Evolutionary conservation across 2,329 filamentous ascomycete species (phyloP).

Genomic region (Fusarium succisae): DNA sequence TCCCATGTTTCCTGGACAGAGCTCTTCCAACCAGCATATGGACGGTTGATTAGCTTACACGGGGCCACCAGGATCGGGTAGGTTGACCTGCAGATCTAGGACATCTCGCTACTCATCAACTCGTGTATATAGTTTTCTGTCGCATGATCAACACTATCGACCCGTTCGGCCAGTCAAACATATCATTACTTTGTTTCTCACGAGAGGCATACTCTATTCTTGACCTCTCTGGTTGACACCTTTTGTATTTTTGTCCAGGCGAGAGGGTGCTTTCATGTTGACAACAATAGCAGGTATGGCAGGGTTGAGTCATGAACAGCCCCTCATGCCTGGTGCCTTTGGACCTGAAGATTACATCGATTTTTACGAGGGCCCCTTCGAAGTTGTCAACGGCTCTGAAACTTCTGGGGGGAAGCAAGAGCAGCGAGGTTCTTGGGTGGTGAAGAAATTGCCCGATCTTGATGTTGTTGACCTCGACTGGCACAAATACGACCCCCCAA

Average conservation of each 20-base stretch:
- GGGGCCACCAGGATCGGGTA: slow-evolving; percentile 1
- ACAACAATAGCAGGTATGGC: slow-evolving; percentile 5
- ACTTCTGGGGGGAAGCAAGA: slow-evolving; percentile 37
- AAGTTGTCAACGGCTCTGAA: slow-evolving; percentile 37
- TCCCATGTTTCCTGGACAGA: neutral
- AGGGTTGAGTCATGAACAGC: slow-evolving; percentile 21
- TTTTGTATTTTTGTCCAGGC: neutral
- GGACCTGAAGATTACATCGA: slow-evolving; percentile 45
- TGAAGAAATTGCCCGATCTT: slow-evolving; percentile 35
- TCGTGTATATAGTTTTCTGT: slow-evolving; percentile 20
- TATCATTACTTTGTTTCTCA: neutral
- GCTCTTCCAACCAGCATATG: neutral
- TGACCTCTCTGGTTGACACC: neutral
- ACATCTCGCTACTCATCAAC: neutral
- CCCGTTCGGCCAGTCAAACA: neutral
- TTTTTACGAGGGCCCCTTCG: slow-evolving; percentile 44
- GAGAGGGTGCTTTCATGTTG: neutral
- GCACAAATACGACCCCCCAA: slow-evolving; percentile 58
- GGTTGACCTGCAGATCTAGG: neutral
- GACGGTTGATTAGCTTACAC: slow-evolving; percentile 1
- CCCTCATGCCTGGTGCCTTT: slow-evolving; percentile 44
- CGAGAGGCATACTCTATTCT: neutral
- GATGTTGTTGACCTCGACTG: slow-evolving; percentile 52
- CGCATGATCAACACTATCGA: slow-evolving; percentile 8
- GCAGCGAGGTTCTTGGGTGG: slow-evolving; percentile 29